Evolutionary conservation across 352 stramenopile genomes (phyloP).

Genomic region (Pythium aquatile): DNA sequence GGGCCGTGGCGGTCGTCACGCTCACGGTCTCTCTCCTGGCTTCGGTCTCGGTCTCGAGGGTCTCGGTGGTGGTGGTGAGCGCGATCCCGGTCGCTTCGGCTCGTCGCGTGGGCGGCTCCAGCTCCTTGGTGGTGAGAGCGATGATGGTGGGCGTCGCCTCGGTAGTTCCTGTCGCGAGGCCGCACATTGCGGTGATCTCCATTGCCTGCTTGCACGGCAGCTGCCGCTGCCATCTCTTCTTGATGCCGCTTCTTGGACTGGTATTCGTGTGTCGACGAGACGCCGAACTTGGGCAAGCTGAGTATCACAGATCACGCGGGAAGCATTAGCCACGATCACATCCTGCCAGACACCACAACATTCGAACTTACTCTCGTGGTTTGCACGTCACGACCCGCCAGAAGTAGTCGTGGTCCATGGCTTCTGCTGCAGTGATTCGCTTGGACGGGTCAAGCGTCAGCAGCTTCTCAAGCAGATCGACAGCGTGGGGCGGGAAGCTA

Average conservation of each 20-base stretch:
- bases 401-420: slow-evolving; percentile 98
- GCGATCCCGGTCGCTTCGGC: slow-evolving; percentile 10
- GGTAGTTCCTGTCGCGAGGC: slow-evolving; percentile 1
- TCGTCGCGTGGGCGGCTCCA: slow-evolving; percentile 15
- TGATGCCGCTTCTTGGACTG: slow-evolving; percentile 86
- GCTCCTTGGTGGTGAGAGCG: slow-evolving; percentile 7
- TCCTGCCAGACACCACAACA: not conserved
- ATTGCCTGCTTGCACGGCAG: slow-evolving; percentile 14
- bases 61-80: slow-evolving; percentile 29
- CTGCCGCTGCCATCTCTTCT: slow-evolving; percentile 59
- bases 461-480: slow-evolving; percentile 93
- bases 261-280: slow-evolving; percentile 83
- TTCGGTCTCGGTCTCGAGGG: slow-evolving; percentile 31
- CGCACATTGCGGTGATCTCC: slow-evolving; percentile 12
- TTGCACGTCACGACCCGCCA: slow-evolving; percentile 86
- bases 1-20: slow-evolving; percentile 9
- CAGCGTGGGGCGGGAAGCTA: slow-evolving; percentile 69
- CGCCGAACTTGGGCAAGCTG: slow-evolving; percentile 83
- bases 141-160: slow-evolving; percentile 24
- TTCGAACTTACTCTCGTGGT: slow-evolving; percentile 61
- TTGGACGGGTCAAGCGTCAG: slow-evolving; percentile 94
- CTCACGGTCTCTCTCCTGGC: slow-evolving; percentile 34
- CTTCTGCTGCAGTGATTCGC: slow-evolving; percentile 92
- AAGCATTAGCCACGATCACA: not conserved
- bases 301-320: not conserved